These are phyloP conservation scores for Cercospora sp. DNA, from an alignment of 2,329 filamentous ascomycete genomes.

Conservation along the genomic window DNA sequence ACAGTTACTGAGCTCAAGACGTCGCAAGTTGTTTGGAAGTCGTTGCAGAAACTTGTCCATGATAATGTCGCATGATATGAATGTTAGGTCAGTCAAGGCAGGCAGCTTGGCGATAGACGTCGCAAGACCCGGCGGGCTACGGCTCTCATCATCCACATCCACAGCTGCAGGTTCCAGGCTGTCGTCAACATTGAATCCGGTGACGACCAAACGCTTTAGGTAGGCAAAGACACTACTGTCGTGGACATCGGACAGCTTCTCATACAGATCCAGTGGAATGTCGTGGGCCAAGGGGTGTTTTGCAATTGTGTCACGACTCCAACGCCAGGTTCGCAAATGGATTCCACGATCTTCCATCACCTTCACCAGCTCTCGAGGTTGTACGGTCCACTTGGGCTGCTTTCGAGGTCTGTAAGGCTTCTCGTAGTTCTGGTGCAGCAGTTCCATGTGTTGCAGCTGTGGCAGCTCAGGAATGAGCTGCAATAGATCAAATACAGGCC, in stretches of 20 bases:
- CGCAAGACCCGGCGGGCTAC: constrained; percentile 35
- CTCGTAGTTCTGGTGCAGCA: constrained; percentile 69
- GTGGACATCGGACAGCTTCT: constrained; percentile 40
- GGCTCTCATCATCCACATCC: constrained; percentile 31
- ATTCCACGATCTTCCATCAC: constrained; percentile 56
- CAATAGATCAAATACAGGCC: constrained; percentile 57
- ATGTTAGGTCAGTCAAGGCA: constrained; percentile 64
- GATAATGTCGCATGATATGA: constrained; percentile 73
- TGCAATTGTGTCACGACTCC: constrained; percentile 47
- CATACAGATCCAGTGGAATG: constrained; percentile 27
- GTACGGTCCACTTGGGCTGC: constrained; percentile 61
- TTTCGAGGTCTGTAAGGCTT: constrained; percentile 64
- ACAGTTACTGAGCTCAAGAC: constrained; percentile 76
- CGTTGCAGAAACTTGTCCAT: constrained; percentile 67
- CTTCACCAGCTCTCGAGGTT: constrained; percentile 65
- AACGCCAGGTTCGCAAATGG: constrained; percentile 54
- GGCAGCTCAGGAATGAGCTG: constrained; percentile 64
- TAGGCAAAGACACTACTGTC: constrained; percentile 51
- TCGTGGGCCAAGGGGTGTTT: constrained; percentile 16
- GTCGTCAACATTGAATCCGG: constrained; percentile 41
- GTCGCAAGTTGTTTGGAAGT: constrained; percentile 65
- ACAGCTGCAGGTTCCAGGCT: constrained; percentile 40
- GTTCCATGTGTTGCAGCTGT: constrained; percentile 66
- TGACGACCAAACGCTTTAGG: constrained; percentile 59
- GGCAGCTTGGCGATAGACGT: constrained; percentile 60